Evolutionary conservation across 768 basidiomycete species (phyloP), one percentile per base, ranked within the genome.

Genomic region (Boletus rex-veris): DNA sequence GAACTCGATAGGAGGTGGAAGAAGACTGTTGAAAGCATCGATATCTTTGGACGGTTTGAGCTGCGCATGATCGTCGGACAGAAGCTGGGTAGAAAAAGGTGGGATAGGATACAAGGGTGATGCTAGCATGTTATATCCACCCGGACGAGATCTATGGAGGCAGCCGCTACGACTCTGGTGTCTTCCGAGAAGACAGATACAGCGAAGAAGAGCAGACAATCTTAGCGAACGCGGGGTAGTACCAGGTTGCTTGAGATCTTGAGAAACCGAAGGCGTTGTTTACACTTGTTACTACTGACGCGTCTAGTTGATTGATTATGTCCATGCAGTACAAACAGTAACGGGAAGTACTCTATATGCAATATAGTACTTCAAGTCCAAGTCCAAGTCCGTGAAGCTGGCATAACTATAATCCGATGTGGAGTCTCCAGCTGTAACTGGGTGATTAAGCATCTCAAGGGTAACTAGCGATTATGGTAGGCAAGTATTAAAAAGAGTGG

Each of bases 1-100:
- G 49, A 92, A 92, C 68, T 92, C 90, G 55, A 92, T 78, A 16
- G 85, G 81, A n/a, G 87, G 86, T 5, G 86, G 86, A 36, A 89
- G 80, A n/a, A 89, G 77, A 59, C 76, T 86, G 60, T 87, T 89
- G 75, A 90, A 90, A 4, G 84, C 74, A 55, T 88, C 87, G 55
- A 86, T 66, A 66, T 90, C 87, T 64, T 81, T 83, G 36, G 85
- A 78, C 4, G 88, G 88, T 40, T 81, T 76, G 66, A 82, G 83
- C 58, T 82, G 82, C 28, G 76, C 62, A 41, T 75, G 64, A 63
- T 82, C 80, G 46, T 85, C 82, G 31, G 80, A 65, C 43, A 62
- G 64, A 63, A 78, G 76, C 46, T 79, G 75, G 6, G 76, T 69
- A 37, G 80, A 72, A 63, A 86, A 84, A 46, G 78, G 74, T 28